phyloP scores from a whole-genome alignment of 352 stramenopile genomes.

The Globisporangium abappressorium region DNA sequence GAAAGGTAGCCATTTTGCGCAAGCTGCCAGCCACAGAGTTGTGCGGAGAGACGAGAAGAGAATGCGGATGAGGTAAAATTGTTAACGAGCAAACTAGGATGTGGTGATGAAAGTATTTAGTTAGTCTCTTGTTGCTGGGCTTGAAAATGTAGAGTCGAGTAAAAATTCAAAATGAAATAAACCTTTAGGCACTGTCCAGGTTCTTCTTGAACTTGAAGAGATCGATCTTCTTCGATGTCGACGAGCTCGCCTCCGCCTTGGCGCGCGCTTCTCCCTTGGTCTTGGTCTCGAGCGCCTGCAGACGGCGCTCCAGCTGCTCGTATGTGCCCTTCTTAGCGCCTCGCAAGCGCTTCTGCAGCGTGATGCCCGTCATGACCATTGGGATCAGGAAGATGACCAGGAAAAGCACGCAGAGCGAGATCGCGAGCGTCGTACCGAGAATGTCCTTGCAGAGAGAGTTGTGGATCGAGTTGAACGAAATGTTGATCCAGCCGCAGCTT shows the following conservation, averaged over 20 bases:
- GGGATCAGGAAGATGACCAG: constrained; percentile 72
- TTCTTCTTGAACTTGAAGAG: constrained; percentile 54
- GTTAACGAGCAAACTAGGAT: background rate
- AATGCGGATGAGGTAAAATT: too few relatives aligned
- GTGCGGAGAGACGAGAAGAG: too few relatives aligned
- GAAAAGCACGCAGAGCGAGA: constrained; percentile 77
- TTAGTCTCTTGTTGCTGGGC: background rate
- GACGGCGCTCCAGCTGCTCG: constrained; percentile 65
- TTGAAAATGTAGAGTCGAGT: constrained; percentile 3
- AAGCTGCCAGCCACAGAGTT: too few relatives aligned
- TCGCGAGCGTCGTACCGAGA: constrained; percentile 70
- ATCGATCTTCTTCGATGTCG: constrained; percentile 29
- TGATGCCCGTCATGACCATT: constrained; percentile 65
- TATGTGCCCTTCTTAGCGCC: constrained; percentile 77
- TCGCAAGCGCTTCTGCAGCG: constrained; percentile 77
- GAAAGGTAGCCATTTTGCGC: too few relatives aligned
- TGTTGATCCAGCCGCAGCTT: constrained; percentile 79
- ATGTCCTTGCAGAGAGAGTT: constrained; percentile 70
- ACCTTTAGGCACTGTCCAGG: constrained; percentile 17
- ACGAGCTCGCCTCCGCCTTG: constrained; percentile 18
- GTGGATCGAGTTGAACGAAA: constrained; percentile 79
- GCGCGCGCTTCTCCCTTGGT: constrained; percentile 38
- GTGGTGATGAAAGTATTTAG: background rate
- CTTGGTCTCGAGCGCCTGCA: constrained; percentile 64
- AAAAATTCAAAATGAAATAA: background rate